Percentiles rank a stretch among this genome's conserved stretches.
These are phyloP conservation scores for Linnemannia elongata DNA, from an alignment of 192 early-diverging fungal species.

Conservation along the genomic window DNA sequence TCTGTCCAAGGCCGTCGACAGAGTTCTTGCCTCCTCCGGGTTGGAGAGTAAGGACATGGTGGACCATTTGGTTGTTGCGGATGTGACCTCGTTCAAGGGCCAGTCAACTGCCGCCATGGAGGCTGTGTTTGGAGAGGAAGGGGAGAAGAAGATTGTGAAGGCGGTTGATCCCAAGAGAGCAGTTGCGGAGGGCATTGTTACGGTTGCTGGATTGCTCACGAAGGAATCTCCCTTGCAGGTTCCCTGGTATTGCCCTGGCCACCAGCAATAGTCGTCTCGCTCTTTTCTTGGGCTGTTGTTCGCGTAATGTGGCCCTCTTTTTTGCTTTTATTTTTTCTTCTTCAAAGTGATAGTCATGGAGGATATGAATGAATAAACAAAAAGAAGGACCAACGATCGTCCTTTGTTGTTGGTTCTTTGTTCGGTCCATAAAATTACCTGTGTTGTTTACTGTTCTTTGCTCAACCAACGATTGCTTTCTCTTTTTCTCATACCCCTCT, in stretches of 20 bases:
- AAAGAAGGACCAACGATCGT: too few relatives aligned
- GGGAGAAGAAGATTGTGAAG: background rate
- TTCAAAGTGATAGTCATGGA: too few relatives aligned
- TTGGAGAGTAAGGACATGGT: background rate
- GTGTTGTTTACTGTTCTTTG: too few relatives aligned
- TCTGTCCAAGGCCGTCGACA: background rate
- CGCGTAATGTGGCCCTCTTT: too few relatives aligned
- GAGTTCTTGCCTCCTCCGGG: background rate
- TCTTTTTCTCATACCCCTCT: too few relatives aligned
- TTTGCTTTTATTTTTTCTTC: too few relatives aligned
- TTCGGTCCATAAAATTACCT: too few relatives aligned
- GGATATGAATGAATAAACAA: too few relatives aligned
- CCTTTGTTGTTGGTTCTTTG: too few relatives aligned
- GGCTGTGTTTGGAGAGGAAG: background rate
- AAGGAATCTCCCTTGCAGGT: background rate
- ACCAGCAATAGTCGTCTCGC: too few relatives aligned
- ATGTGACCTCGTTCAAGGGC: background rate
- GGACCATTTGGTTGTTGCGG: slow-evolving; percentile 13
- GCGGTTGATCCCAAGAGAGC: background rate
- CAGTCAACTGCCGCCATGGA: background rate
- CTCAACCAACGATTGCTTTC: too few relatives aligned
- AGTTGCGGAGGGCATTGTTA: background rate
- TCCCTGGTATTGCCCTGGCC: background rate
- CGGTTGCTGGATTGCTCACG: background rate
- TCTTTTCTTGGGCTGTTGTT: too few relatives aligned